phyloP scores from a whole-genome alignment of 2,329 filamentous ascomycete species.

The Trichoderma atroviride region DNA sequence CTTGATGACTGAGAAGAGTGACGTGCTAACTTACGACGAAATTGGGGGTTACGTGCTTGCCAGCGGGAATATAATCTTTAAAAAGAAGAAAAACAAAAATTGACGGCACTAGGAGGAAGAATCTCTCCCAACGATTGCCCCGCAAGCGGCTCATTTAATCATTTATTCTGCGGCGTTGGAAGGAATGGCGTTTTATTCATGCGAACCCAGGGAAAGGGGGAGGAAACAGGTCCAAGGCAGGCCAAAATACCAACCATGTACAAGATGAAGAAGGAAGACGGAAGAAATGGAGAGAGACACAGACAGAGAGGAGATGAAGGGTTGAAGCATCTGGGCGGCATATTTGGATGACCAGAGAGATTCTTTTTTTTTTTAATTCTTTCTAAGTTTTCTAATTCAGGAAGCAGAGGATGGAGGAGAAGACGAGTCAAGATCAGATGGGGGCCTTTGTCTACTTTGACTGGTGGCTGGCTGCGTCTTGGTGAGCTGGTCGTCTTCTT shows the following conservation, averaged over 20 bases:
- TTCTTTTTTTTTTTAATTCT: background rate
- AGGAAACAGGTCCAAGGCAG: slow-evolving; percentile 27
- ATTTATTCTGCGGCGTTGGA: slow-evolving; percentile 34
- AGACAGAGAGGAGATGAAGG: slow-evolving; percentile 18
- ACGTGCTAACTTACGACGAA: slow-evolving; percentile 20
- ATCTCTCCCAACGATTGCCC: slow-evolving; percentile 16
- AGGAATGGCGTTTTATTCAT: slow-evolving; percentile 29
- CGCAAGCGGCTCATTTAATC: slow-evolving; percentile 30
- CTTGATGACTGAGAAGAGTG: slow-evolving; percentile 7
- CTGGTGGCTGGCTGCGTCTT: background rate
- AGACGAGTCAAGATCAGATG: slow-evolving; percentile 5
- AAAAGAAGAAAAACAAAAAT: slow-evolving; percentile 20
- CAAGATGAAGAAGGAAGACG: slow-evolving; percentile 14
- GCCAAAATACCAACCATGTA: slow-evolving; percentile 36
- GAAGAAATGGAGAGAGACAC: slow-evolving; percentile 7
- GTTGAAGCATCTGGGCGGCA: slow-evolving; percentile 17
- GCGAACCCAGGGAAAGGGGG: slow-evolving; percentile 31
- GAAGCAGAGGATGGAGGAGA: background rate
- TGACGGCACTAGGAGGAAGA: slow-evolving; percentile 22
- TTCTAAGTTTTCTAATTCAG: slow-evolving; percentile 3
- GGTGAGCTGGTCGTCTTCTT: background rate
- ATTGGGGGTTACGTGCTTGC: slow-evolving; percentile 15
- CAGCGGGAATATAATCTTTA: slow-evolving; percentile 13
- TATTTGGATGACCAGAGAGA: slow-evolving; percentile 21
- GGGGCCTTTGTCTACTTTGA: background rate